phyloP scores from a whole-genome alignment of 1,284 basidiomycete genomes.

The Pseudozyma thailandica region DNA sequence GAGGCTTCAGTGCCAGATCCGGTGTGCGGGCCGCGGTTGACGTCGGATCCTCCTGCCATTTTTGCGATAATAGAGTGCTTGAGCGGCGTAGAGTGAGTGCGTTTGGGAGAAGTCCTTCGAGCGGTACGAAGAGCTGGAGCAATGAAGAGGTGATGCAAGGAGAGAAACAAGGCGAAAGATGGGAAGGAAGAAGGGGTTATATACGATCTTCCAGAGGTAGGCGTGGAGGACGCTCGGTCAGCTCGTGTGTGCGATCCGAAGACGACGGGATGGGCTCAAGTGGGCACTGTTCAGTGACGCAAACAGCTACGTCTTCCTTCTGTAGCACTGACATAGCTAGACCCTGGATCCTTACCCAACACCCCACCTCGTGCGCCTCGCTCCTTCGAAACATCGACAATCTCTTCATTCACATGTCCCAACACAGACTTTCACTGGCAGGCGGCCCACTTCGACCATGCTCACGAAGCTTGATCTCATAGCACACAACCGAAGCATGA shows the following conservation, averaged over 20 bases:
- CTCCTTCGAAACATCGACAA: no score
- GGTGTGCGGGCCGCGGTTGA: slow-evolving; percentile 39
- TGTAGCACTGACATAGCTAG: background rate
- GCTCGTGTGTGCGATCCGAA: no score
- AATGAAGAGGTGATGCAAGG: background rate
- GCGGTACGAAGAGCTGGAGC: background rate
- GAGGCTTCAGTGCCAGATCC: slow-evolving; percentile 37
- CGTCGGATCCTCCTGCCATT: slow-evolving; percentile 35
- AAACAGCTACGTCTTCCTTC: background rate
- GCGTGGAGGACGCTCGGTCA: no score
- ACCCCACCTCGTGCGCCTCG: no score
- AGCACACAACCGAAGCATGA: background rate
- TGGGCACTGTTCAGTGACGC: background rate
- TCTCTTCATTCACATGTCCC: background rate
- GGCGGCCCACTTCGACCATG: no score
- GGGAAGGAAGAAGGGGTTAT: background rate
- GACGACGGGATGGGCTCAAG: no score
- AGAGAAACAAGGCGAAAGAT: background rate
- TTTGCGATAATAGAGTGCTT: background rate
- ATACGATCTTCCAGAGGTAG: background rate
- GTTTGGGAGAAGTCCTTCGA: no score
- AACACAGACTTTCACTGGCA: no score
- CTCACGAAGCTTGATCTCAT: background rate
- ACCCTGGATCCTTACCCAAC: background rate
- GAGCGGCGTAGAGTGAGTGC: background rate